phyloP scores from a whole-genome alignment of 257 asterid genomes.

The Henckelia pumila region DNA sequence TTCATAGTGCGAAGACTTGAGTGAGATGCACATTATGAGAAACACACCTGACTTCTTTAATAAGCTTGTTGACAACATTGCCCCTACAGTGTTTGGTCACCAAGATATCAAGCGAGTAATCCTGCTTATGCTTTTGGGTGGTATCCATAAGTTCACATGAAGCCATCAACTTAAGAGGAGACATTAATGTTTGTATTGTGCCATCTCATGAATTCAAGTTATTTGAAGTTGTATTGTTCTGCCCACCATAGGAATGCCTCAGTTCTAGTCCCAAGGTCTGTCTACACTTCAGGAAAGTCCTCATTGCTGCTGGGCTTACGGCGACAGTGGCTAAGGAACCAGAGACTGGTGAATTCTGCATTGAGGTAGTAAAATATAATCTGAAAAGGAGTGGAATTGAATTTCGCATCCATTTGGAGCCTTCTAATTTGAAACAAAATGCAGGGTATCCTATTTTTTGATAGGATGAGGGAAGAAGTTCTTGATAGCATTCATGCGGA shows the following conservation, averaged over 20 bases:
- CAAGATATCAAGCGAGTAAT: conserved; percentile 95
- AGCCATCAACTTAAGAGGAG: conserved; percentile 97
- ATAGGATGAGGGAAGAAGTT: no score
- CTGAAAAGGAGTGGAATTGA: no score
- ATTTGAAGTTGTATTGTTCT: conserved; percentile 14
- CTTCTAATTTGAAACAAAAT: no score
- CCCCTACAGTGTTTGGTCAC: conserved; percentile 91
- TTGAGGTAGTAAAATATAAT: conserved; percentile 94
- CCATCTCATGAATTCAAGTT: conserved; percentile 1
- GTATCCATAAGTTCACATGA: conserved; percentile 92
- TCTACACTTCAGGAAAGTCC: conserved; percentile 96
- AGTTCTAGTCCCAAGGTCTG: conserved; percentile 90
- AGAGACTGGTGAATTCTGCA: conserved; percentile 99
- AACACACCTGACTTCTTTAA: conserved; percentile 83
- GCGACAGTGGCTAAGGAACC: conserved; percentile 99
- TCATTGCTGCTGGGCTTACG: conserved; percentile 98
- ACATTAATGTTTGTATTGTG: conserved; percentile 80
- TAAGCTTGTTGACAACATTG: conserved; percentile 91
- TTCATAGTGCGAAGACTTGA: conserved; percentile 85
- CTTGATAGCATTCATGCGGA: no score
- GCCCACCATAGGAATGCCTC: conserved; percentile 60
- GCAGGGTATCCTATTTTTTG: no score
- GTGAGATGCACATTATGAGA: conserved; percentile 66
- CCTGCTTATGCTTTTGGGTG: conserved; percentile 96
- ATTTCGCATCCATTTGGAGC: no score